Percentiles rank a stretch among this genome's conserved stretches.
Evolutionary conservation across 1,284 basidiomycete species (phyloP).

Genomic region (Puccinia coronata): DNA sequence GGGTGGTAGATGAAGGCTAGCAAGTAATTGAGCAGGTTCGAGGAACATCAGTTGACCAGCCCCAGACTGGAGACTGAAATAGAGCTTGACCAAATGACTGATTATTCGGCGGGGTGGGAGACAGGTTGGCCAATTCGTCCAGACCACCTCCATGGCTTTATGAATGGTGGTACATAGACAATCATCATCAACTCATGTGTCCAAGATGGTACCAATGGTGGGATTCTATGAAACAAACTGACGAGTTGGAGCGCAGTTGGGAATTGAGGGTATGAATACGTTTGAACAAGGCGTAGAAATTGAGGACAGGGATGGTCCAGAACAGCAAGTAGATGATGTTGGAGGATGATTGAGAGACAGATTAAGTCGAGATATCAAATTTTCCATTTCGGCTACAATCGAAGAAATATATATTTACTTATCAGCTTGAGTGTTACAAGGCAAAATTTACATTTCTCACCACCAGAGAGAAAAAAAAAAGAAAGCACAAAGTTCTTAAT

Average conservation of each 20-base stretch:
- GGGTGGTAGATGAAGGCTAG: constrained; percentile 31
- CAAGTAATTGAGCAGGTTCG: constrained; percentile 21
- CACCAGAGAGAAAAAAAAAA: neutral
- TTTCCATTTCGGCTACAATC: constrained; percentile 22
- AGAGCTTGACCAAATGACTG: constrained; percentile 36
- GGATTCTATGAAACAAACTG: neutral
- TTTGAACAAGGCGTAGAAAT: constrained; percentile 7
- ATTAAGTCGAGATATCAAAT: constrained; percentile 20
- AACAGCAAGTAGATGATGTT: neutral
- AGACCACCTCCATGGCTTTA: constrained; percentile 1
- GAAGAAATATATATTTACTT: neutral
- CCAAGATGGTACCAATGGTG: neutral
- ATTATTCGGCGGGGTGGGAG: constrained; percentile 33
- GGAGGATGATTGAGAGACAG: constrained; percentile 22
- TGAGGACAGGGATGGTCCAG: neutral
- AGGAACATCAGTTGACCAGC: constrained; percentile 42
- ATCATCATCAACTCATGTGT: neutral
- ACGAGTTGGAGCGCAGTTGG: neutral
- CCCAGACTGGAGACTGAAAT: constrained; percentile 18
- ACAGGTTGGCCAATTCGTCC: constrained; percentile 33
- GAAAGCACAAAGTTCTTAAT: too few relatives aligned
- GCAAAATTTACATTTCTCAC: neutral
- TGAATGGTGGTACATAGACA: neutral
- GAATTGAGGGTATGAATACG: neutral
- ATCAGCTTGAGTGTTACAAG: neutral